These are phyloP conservation scores for Malus sieversii DNA, from an alignment of 306 rosid species.

Conservation along the genomic window DNA sequence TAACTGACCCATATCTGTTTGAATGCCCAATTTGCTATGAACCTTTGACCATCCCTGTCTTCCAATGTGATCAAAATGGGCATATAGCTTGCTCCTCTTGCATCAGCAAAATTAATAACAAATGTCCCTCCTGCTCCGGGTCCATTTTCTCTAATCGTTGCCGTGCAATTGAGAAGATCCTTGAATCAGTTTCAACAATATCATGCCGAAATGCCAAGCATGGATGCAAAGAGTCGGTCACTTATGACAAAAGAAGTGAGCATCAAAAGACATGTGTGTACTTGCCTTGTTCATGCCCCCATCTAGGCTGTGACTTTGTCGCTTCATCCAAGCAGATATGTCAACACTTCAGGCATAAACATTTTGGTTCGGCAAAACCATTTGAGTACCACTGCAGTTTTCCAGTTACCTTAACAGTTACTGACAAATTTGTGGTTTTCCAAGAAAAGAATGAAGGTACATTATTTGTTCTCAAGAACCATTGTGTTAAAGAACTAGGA, in stretches of 20 bases:
- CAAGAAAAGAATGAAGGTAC: constrained; percentile 30
- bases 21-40: neutral
- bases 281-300: constrained; percentile 52
- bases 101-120: constrained; percentile 35
- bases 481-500: constrained; percentile 25
- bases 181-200: constrained; percentile 44
- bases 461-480: constrained; percentile 39
- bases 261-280: constrained; percentile 50
- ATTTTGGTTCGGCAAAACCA: constrained; percentile 16
- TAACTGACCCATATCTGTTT: neutral
- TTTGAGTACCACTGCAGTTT: constrained; percentile 27
- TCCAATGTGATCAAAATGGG: constrained; percentile 67
- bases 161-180: constrained; percentile 57
- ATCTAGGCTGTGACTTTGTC: constrained; percentile 26
- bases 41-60: neutral
- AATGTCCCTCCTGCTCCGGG: constrained; percentile 52
- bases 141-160: constrained; percentile 64
- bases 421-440: constrained; percentile 27
- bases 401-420: constrained; percentile 6
- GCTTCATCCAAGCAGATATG: constrained; percentile 34
- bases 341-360: constrained; percentile 38
- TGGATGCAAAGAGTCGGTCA: constrained; percentile 40
- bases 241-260: constrained; percentile 25
- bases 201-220: constrained; percentile 37
- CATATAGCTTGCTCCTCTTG: constrained; percentile 67